phyloP scores from a whole-genome alignment of 768 basidiomycete species.

The Infundibulicybe gibba region DNA sequence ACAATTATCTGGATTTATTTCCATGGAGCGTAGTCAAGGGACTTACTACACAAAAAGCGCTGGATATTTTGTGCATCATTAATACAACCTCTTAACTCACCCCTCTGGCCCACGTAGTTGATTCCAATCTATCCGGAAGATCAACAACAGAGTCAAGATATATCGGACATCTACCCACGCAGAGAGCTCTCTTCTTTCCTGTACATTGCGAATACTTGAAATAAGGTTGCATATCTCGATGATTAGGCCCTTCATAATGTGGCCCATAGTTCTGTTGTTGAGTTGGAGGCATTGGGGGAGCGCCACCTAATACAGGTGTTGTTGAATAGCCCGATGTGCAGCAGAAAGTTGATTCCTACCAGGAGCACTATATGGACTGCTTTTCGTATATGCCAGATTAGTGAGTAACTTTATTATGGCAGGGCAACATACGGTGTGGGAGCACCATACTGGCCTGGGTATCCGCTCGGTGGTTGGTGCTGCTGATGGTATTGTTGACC shows the following conservation, averaged over 20 bases:
- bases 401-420: not conserved
- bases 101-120: constrained; percentile 70
- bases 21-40: not conserved
- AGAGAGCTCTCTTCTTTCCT: constrained; percentile 84
- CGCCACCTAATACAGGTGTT: constrained; percentile 19
- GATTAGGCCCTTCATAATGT: constrained; percentile 42
- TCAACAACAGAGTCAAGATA: not conserved
- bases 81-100: constrained; percentile 81
- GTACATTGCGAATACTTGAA: constrained; percentile 91
- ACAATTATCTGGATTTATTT: not conserved
- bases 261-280: constrained; percentile 63
- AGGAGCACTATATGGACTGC: constrained; percentile 19
- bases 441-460: constrained; percentile 22
- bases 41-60: constrained; percentile 69
- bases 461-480: constrained; percentile 16
- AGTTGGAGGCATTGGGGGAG: constrained; percentile 49
- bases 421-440: constrained; percentile 6
- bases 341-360: constrained; percentile 7
- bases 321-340: not conserved
- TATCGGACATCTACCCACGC: constrained; percentile 45
- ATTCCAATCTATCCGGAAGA: constrained; percentile 68
- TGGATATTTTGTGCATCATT: constrained; percentile 86
- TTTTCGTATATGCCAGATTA: constrained; percentile 1
- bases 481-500: constrained; percentile 40
- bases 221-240: constrained; percentile 50